These are phyloP conservation scores for Cyberlindnera maritima DNA, from an alignment of 805 yeast species.

Conservation along the genomic window DNA sequence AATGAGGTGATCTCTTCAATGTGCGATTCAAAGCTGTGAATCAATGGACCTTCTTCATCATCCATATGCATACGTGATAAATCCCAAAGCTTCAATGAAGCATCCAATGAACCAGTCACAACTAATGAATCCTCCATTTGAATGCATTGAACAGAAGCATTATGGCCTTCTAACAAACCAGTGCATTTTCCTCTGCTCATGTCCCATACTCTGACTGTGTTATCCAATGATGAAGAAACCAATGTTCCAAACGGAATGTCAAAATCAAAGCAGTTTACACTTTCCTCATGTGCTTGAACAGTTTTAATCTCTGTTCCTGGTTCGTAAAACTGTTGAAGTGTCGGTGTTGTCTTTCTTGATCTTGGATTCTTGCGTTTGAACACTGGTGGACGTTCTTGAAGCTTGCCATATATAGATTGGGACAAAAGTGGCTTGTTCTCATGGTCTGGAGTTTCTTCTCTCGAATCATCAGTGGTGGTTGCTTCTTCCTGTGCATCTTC, in stretches of 20 bases:
- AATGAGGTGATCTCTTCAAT: constrained; percentile 65
- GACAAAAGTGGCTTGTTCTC: constrained; percentile 33
- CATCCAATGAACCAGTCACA: constrained; percentile 62
- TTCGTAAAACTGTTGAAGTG: constrained; percentile 60
- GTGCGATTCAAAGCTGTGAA: constrained; percentile 59
- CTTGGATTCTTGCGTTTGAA: constrained; percentile 31
- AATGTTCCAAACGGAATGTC: constrained; percentile 73
- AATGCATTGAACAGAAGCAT: constrained; percentile 55
- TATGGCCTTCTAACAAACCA: constrained; percentile 59
- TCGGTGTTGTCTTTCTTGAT: constrained; percentile 53
- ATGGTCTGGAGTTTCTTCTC: constrained; percentile 17
- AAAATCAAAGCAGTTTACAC: constrained; percentile 59
- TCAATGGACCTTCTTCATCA: constrained; percentile 31
- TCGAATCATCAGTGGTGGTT: constrained; percentile 2
- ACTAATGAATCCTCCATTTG: constrained; percentile 51
- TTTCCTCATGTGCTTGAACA: constrained; percentile 50
- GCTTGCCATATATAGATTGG: constrained; percentile 43
- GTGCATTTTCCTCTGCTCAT: constrained; percentile 50
- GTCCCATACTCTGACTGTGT: constrained; percentile 83
- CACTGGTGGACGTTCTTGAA: constrained; percentile 34
- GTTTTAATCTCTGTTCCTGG: constrained; percentile 54
- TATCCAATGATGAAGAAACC: constrained; percentile 77
- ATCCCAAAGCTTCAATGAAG: constrained; percentile 63
- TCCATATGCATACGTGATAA: constrained; percentile 28
- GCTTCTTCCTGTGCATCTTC: background rate